Evolutionary conservation across 768 basidiomycete genomes (phyloP).

Genomic region (Suillus decipiens): DNA sequence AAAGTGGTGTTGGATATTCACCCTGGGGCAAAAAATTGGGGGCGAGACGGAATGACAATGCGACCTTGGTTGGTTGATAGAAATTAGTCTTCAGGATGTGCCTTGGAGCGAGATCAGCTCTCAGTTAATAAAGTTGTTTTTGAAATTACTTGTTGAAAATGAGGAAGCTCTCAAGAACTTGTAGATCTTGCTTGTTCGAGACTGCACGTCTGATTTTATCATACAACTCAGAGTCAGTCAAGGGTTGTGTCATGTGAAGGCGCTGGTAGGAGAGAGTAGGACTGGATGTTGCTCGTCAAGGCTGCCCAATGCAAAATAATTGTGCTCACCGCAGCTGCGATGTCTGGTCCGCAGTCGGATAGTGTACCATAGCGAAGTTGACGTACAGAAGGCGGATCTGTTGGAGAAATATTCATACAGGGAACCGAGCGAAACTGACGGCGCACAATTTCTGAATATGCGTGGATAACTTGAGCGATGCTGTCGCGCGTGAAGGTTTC

Average conservation of each 20-base stretch:
- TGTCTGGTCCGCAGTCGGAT: conserved; percentile 62
- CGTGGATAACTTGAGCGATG: conserved; percentile 85
- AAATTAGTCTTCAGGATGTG: conserved; percentile 97
- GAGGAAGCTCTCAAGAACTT: conserved; percentile 91
- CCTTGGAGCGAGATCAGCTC: conserved; percentile 37
- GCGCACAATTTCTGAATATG: conserved; percentile 82
- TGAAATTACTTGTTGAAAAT: conserved; percentile 85
- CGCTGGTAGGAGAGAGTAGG: conserved; percentile 97
- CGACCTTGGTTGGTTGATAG: conserved; percentile 97
- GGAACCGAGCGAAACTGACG: background rate
- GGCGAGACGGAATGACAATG: conserved; percentile 92
- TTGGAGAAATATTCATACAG: conserved; percentile 1
- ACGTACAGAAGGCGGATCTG: conserved; percentile 93
- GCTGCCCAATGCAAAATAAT: background rate
- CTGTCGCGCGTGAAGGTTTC: conserved; percentile 98
- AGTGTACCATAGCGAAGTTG: conserved; percentile 96
- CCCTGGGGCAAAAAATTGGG: conserved; percentile 90
- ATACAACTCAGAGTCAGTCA: conserved; percentile 81
- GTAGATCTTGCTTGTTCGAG: conserved; percentile 87
- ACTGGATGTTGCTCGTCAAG: conserved; percentile 39
- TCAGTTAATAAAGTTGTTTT: background rate
- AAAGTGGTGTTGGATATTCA: conserved; percentile 94
- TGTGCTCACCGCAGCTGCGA: conserved; percentile 63
- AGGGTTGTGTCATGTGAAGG: conserved; percentile 79
- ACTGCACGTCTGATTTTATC: conserved; percentile 85